Conservation (phyloP, 2,329 filamentous ascomycete genomes). For the Fusarium succisae region DNA sequence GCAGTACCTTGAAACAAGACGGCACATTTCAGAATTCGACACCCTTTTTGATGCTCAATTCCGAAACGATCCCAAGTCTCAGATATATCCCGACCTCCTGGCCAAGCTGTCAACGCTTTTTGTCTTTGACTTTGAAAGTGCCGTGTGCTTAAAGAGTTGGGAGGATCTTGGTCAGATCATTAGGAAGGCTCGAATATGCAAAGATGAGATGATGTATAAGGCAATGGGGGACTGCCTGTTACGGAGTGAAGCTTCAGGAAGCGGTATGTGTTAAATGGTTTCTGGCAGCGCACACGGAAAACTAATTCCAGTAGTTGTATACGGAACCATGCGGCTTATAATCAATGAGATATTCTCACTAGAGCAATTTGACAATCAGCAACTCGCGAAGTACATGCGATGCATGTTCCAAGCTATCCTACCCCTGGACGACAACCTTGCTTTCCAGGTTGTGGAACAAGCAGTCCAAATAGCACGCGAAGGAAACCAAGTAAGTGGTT, state of each 20-base stretch:
- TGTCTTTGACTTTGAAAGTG: constrained; percentile 83
- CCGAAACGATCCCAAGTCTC: constrained; percentile 49
- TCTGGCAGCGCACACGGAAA: neutral
- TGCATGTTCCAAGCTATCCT: constrained; percentile 78
- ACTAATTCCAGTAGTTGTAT: constrained; percentile 53
- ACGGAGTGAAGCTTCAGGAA: constrained; percentile 59
- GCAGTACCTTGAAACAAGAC: constrained; percentile 69
- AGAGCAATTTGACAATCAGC: constrained; percentile 63
- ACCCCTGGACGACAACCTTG: constrained; percentile 62
- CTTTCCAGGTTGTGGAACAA: constrained; percentile 71
- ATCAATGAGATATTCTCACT: constrained; percentile 73
- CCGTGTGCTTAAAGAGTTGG: constrained; percentile 73
- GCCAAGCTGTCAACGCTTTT: constrained; percentile 73
- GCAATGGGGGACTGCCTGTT: constrained; percentile 74
- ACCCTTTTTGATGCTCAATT: constrained; percentile 62
- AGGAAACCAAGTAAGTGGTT: constrained; percentile 54
- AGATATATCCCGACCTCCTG: constrained; percentile 62
- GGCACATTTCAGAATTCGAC: constrained; percentile 70
- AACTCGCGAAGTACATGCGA: constrained; percentile 79
- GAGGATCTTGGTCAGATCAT: constrained; percentile 71
- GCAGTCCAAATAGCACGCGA: constrained; percentile 63
- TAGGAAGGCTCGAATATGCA: constrained; percentile 56
- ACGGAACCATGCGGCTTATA: constrained; percentile 68
- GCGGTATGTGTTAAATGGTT: constrained; percentile 52
- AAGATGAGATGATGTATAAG: constrained; percentile 61